phyloP scores from a whole-genome alignment of 2,329 filamentous ascomycete species.

The Aspergillus sergii region DNA sequence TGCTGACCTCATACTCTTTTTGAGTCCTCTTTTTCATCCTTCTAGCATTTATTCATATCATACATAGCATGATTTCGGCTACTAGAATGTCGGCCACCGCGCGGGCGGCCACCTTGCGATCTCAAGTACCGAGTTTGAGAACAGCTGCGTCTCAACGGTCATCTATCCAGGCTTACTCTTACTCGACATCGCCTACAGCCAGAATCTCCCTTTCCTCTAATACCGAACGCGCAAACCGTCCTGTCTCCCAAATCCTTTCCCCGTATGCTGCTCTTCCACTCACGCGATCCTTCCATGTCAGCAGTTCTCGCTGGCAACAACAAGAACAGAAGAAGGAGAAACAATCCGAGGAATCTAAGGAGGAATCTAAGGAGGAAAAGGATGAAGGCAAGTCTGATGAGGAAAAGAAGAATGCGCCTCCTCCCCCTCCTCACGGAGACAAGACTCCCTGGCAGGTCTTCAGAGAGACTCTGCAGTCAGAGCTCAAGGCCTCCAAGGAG shows the following conservation, averaged over 20 bases:
- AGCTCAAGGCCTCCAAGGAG: conserved; percentile 96
- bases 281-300: conserved; percentile 41
- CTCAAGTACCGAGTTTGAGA: conserved; percentile 36
- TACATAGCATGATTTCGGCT: conserved; percentile 44
- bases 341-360: conserved; percentile 34
- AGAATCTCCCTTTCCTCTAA: conserved; percentile 29
- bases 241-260: conserved; percentile 34
- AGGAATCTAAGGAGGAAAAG: conserved; percentile 17
- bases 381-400: conserved; percentile 33
- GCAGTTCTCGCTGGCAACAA: conserved; percentile 31
- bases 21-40: conserved; percentile 6
- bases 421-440: conserved; percentile 93
- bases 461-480: conserved; percentile 88
- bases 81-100: conserved; percentile 40
- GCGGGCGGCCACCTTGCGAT: conserved; percentile 41
- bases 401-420: conserved; percentile 59
- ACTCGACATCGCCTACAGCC: conserved; percentile 40
- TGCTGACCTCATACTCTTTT: conserved; percentile 10
- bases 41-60: conserved; percentile 6
- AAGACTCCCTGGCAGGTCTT: conserved; percentile 99
- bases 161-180: conserved; percentile 36
- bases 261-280: conserved; percentile 39
- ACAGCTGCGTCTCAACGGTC: conserved; percentile 36
- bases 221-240: conserved; percentile 34
- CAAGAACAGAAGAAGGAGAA: conserved; percentile 46